phyloP scores from a whole-genome alignment of 192 early-diverging fungal genomes.

The Mortierella hygrophila region DNA sequence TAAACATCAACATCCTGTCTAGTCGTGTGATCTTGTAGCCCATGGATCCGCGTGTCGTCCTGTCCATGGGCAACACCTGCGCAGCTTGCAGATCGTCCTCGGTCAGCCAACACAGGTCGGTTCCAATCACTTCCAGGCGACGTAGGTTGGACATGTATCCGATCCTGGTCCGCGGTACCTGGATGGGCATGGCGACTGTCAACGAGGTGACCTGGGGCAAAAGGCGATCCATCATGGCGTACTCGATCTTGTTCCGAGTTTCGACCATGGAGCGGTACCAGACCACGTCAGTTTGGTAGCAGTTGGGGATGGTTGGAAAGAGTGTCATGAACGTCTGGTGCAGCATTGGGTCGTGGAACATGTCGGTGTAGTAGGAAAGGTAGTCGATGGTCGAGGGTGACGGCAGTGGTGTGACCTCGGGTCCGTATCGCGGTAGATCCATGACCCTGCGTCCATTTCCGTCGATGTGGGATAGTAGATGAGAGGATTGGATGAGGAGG shows the following conservation, averaged over 20 bases:
- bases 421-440: constrained; percentile 34
- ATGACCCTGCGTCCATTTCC: background rate
- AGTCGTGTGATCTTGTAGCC: constrained; percentile 11
- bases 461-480: constrained; percentile 16
- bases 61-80: background rate
- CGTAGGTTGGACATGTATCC: constrained; percentile 23
- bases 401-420: constrained; percentile 29
- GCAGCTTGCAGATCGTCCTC: constrained; percentile 24
- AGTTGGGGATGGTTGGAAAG: constrained; percentile 51
- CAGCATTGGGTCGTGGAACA: constrained; percentile 54
- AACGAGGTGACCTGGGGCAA: constrained; percentile 31
- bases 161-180: constrained; percentile 35
- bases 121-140: constrained; percentile 38
- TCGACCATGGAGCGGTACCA: constrained; percentile 52
- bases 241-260: constrained; percentile 36
- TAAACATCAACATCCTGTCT: constrained; percentile 40
- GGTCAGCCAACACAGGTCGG: constrained; percentile 22
- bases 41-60: background rate
- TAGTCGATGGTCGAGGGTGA: constrained; percentile 50
- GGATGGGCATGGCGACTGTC: constrained; percentile 29
- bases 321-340: constrained; percentile 50
- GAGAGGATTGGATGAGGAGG: constrained; percentile 43
- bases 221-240: constrained; percentile 40
- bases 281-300: constrained; percentile 41
- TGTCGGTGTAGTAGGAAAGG: constrained; percentile 41